Evolutionary conservation across 352 stramenopile species (phyloP).

Genomic region (Phytophthora fragariae): DNA sequence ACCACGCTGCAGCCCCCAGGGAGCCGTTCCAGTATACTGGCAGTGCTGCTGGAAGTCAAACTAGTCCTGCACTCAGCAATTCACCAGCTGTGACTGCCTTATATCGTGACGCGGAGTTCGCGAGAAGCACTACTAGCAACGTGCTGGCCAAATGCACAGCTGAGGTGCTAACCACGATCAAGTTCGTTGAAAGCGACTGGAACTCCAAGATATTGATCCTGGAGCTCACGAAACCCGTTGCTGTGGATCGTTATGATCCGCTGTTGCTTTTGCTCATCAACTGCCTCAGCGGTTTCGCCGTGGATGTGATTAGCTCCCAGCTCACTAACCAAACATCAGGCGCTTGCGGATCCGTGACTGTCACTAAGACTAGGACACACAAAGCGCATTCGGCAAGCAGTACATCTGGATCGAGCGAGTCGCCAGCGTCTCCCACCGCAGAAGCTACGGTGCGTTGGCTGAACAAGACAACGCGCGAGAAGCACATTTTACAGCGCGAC

Average conservation of each 20-base stretch:
- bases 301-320: conserved; percentile 67
- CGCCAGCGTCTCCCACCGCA: conserved; percentile 17
- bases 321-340: conserved; percentile 55
- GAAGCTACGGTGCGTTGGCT: conserved; percentile 57
- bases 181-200: conserved; percentile 78
- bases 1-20: background rate
- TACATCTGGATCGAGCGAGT: conserved; percentile 9
- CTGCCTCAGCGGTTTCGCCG: conserved; percentile 73
- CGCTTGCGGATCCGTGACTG: conserved; percentile 29
- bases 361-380: conserved; percentile 41
- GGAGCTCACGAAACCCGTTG: conserved; percentile 76
- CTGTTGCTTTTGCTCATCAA: conserved; percentile 76
- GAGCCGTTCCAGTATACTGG: background rate
- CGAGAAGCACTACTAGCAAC: conserved; percentile 6
- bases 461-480: conserved; percentile 66
- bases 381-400: conserved; percentile 5
- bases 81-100: conserved; percentile 1
- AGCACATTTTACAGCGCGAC: conserved; percentile 65
- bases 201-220: conserved; percentile 77
- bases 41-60: background rate
- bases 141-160: conserved; percentile 64
- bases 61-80: background rate
- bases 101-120: background rate
- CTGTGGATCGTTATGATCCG: conserved; percentile 60
- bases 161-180: conserved; percentile 71